Evolutionary conservation across 495 filamentous ascomycete genomes (phyloP), one percentile per base, ranked within the genome.

Genomic region (Penicillium waksmanii): DNA sequence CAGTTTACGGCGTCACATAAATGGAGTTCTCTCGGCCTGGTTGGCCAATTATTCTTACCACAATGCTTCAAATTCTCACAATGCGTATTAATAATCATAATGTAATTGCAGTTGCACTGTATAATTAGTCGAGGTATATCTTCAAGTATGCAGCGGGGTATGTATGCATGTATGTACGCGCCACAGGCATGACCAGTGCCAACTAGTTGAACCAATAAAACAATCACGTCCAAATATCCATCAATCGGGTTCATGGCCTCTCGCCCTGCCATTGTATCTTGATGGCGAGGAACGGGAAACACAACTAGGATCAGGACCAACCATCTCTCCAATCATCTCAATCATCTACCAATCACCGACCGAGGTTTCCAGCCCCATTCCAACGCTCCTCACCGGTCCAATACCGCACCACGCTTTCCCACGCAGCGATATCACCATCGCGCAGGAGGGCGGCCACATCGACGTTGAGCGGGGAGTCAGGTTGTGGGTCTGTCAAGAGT

Each of bases 401-500:
- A 67, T 86, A 89, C 77, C 96, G 83, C 38, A 97, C 90, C 71
- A 98, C 71, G 47, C 85, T 81, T 71, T 96, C 85, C 66, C 90
- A 92, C 0, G 84, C 95, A 3, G 93, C 77, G 6, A 71, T 59
- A 78, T 98, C 95, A 15, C 90, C 92, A 51, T 80, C 79, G 62
- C 93, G 80, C 56, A 96, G 53, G 62, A 98, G 72, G 58, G 84
- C 82, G 52, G 93, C 94, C 3, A 96, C 83, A 73, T 98, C 95
- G 10, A 97, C 83, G 76, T 96, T 96, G 51, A 98, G 76, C 60
- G 95, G 95, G 62, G 85, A 89, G 62, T 97, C 92, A 38, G 88
- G 81, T 55, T 85, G 87, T 12, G 94, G 92, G 59, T 87, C 84
- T 43, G 80, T 85, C 55, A 96, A 77, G 65, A 98, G 75, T 79